Evolutionary conservation across 1,284 basidiomycete genomes (phyloP).

Genomic region (Tremellales sp.): DNA sequence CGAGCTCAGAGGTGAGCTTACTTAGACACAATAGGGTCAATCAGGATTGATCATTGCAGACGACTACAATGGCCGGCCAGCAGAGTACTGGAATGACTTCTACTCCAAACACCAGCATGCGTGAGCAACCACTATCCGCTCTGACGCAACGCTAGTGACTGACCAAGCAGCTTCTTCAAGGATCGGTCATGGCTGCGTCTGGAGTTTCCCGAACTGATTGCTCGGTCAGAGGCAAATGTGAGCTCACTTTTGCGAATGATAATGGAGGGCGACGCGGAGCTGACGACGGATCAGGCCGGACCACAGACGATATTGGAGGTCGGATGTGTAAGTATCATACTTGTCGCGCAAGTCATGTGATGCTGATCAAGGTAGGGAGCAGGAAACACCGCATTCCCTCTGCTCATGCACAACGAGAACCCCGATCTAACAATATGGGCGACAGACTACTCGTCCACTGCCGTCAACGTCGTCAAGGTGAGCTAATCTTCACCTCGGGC

Average conservation of each 20-base stretch:
- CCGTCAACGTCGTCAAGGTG: slow-evolving; percentile 86
- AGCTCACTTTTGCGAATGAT: slow-evolving; percentile 6
- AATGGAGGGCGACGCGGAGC: too few relatives aligned
- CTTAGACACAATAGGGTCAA: neutral
- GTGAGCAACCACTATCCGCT: slow-evolving; percentile 9
- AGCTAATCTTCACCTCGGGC: slow-evolving; percentile 1
- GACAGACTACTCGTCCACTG: slow-evolving; percentile 87
- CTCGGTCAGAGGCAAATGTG: slow-evolving; percentile 65
- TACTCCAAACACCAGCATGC: slow-evolving; percentile 69
- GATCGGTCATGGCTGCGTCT: slow-evolving; percentile 90
- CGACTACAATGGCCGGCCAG: slow-evolving; percentile 38
- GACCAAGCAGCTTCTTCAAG: slow-evolving; percentile 78
- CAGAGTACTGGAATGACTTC: slow-evolving; percentile 73
- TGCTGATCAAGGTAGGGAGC: slow-evolving; percentile 59
- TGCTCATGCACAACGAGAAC: slow-evolving; percentile 78
- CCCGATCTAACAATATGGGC: slow-evolving; percentile 67
- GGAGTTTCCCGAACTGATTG: slow-evolving; percentile 81
- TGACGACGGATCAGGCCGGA: slow-evolving; percentile 78
- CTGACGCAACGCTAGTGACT: neutral
- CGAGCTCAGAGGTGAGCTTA: slow-evolving; percentile 55
- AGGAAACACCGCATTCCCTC: slow-evolving; percentile 90
- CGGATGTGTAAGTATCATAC: slow-evolving; percentile 64
- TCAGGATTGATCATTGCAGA: slow-evolving; percentile 12
- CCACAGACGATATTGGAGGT: slow-evolving; percentile 71
- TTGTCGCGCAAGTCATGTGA: neutral